These are phyloP conservation scores for Candida ulmi DNA, from an alignment of 805 yeast species.

Conservation along the genomic window DNA sequence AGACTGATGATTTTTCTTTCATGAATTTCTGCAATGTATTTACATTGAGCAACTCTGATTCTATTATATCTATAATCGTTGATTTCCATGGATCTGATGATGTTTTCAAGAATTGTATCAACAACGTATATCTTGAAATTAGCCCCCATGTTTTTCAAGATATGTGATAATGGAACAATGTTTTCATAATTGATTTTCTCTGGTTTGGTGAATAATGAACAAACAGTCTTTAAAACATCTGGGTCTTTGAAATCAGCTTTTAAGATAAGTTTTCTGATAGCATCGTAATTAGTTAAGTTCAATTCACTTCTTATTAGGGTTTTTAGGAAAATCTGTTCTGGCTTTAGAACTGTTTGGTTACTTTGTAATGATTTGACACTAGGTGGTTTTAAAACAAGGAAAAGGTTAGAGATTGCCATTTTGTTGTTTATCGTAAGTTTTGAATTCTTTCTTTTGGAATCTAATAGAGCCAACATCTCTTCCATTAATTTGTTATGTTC, in stretches of 20 bases:
- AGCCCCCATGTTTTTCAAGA: conserved; percentile 36
- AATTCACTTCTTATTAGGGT: conserved; percentile 49
- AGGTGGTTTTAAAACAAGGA: conserved; percentile 53
- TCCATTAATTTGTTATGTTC: conserved; percentile 55
- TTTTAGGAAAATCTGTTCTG: conserved; percentile 44
- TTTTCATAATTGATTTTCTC: conserved; percentile 56
- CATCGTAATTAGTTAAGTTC: conserved; percentile 26
- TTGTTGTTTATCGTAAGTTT: conserved; percentile 49
- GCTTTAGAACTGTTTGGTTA: conserved; percentile 24
- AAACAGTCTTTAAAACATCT: conserved; percentile 28
- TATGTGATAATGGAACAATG: conserved; percentile 41
- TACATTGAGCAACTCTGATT: conserved; percentile 53
- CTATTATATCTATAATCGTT: conserved; percentile 57
- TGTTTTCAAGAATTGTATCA: conserved; percentile 61
- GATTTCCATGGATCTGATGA: conserved; percentile 59
- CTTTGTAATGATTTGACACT: conserved; percentile 29
- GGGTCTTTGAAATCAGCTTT: conserved; percentile 43
- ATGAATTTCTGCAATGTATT: conserved; percentile 53
- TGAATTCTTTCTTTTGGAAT: conserved; percentile 41
- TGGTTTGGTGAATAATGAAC: conserved; percentile 48
- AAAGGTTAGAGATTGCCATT: conserved; percentile 51
- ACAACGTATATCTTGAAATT: conserved; percentile 41
- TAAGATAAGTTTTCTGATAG: conserved; percentile 32
- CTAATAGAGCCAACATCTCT: conserved; percentile 55
- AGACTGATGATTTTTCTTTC: conserved; percentile 41